These are phyloP conservation scores for Neocallimastix lanati DNA, from an alignment of 192 early-diverging fungal genomes.

Conservation along the genomic window DNA sequence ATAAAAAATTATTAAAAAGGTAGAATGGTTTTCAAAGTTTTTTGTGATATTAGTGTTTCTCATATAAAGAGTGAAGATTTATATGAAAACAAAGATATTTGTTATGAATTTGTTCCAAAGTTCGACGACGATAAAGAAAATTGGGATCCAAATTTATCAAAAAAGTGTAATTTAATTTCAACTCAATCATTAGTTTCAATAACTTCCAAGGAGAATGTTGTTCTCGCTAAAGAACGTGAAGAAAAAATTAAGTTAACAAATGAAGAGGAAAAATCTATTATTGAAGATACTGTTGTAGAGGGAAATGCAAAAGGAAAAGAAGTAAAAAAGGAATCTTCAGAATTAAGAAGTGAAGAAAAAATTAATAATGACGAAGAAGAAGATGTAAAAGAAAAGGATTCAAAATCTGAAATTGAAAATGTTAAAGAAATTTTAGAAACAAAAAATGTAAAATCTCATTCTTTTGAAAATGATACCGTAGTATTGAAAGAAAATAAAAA, in stretches of 20 bases:
- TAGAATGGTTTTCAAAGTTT: neutral
- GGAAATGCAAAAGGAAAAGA: neutral
- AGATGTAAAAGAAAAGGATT: no score
- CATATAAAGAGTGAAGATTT: neutral
- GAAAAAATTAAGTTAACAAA: neutral
- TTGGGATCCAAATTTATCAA: neutral
- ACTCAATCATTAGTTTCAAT: neutral
- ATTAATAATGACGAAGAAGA: no score
- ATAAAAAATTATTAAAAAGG: no score
- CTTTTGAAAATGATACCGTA: neutral
- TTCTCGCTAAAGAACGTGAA: neutral
- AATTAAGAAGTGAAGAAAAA: no score
- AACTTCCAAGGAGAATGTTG: neutral
- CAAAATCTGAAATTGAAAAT: no score
- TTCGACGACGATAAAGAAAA: neutral
- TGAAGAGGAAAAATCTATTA: no score
- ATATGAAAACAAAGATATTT: neutral
- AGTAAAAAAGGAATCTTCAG: no score
- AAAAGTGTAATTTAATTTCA: neutral
- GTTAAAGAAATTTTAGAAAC: neutral
- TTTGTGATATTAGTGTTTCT: neutral
- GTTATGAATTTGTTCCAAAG: neutral
- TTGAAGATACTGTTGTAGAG: neutral
- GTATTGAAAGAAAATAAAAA: neutral
- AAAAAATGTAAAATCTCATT: neutral